Evolutionary conservation across 345 rosid species (phyloP), one percentile per base, ranked within the genome.

Genomic region (Acer negundo): DNA sequence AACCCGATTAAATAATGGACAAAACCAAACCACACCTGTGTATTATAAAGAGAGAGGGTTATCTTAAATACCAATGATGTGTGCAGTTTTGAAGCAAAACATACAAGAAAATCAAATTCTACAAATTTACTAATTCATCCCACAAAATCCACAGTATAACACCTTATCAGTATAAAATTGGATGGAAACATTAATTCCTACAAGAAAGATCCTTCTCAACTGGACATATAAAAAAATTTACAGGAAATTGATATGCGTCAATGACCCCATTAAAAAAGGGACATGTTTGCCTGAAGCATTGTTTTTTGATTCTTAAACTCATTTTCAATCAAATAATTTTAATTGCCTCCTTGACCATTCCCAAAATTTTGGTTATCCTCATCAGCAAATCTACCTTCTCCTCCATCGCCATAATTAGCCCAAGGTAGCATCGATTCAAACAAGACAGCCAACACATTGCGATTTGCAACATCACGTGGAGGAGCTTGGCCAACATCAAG

Each of bases 401-500:
- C 88, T 62, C 82, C 59, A 79, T 62, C 79, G 62, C 90, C 89
- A 65, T 86, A 88, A 64, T 87, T 79, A 81, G 80, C 92, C 97
- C 93, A 91, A 22, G 97, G 98, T 80, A 92, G 90, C 82, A 92
- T 80, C 7, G 97, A 92, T 77, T 92, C 96, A 23, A 94, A 64
- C 68, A 94, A 84, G 72, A 89, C 93, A 7, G 91, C 90, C 46
- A 91, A 70, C 13, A 89, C 82, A 82, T 83, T 87, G 46, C 90
- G 84, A 82, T 91, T 88, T 2, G 89, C 90, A 78, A 89, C 81
- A 77, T 86, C 85, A 67, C 85, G 89, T 66, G 69, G 83, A 15
- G 81, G 83, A 61, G 79, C 83, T 67, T 78, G 85, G 59, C 75
- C 88, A 13, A 68, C 87, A 2, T 69, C 88, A 4, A 56, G 84